phyloP scores from a whole-genome alignment of 805 yeast species.

The Barnettozyma sucrosica region DNA sequence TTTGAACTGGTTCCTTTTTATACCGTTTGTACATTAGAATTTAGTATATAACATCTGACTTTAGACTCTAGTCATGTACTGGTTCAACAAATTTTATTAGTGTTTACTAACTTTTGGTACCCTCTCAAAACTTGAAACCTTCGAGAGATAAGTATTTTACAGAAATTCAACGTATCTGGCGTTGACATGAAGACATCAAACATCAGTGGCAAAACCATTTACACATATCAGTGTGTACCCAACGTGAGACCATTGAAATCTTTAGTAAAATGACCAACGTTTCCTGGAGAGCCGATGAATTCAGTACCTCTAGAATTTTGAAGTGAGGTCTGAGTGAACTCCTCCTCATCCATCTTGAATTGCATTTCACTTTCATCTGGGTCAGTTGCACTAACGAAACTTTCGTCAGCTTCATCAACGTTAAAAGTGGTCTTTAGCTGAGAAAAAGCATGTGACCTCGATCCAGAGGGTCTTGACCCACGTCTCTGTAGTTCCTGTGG shows the following conservation, averaged over 20 bases:
- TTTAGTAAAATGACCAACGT: not conserved
- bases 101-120: not conserved
- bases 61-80: not conserved
- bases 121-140: not conserved
- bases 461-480: slow-evolving; percentile 44
- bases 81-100: not conserved
- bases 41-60: not conserved
- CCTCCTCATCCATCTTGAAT: slow-evolving; percentile 31
- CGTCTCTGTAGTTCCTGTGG: slow-evolving; percentile 76
- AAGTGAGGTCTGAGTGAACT: not conserved
- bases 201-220: not conserved
- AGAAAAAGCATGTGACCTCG: slow-evolving; percentile 7
- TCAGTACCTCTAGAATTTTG: too few species aligned
- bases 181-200: not conserved
- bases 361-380: slow-evolving; percentile 30
- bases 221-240: not conserved
- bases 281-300: not conserved
- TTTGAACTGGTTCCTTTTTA: not conserved
- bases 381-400: slow-evolving; percentile 9
- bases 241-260: not conserved
- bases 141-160: not conserved
- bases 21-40: not conserved
- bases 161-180: not conserved
- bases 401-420: not conserved
- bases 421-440: slow-evolving; percentile 1